These are phyloP conservation scores for Thymus quinquecostatus DNA, from an alignment of 257 asterid species.

Conservation along the genomic window DNA sequence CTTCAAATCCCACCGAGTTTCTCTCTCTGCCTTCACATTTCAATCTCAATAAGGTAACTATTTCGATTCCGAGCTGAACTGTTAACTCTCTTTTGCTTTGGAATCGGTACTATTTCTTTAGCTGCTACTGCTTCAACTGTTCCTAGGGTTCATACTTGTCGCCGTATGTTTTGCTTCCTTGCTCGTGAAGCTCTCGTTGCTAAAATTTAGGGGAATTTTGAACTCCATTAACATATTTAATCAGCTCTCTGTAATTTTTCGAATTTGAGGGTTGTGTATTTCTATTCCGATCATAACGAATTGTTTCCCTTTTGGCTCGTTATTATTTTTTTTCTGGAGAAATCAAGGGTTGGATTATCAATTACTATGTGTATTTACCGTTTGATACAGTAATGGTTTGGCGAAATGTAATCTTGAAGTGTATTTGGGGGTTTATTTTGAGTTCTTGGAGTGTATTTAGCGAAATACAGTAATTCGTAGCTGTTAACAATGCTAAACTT, in stretches of 20 bases:
- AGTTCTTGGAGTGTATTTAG: not conserved
- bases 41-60: slow-evolving; percentile 15
- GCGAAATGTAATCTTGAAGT: not conserved
- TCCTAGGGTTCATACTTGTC: slow-evolving; percentile 17
- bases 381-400: not conserved
- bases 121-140: not conserved
- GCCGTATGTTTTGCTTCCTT: not conserved
- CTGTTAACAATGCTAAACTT: not conserved
- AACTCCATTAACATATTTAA: not conserved
- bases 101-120: not conserved
- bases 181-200: not conserved
- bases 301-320: not conserved
- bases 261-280: not conserved
- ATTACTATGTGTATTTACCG: not conserved
- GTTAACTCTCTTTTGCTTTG: not conserved
- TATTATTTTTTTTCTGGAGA: not conserved
- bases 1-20: not conserved
- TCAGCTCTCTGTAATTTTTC: not conserved
- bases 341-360: not conserved
- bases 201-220: not conserved
- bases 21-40: slow-evolving; percentile 2
- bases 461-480: not conserved
- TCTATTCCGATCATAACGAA: not conserved
- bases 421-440: not conserved
- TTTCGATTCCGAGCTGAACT: not conserved